phyloP scores from a whole-genome alignment of 2,329 filamentous ascomycete genomes.

The Sporothrix brunneoviolacea region DNA sequence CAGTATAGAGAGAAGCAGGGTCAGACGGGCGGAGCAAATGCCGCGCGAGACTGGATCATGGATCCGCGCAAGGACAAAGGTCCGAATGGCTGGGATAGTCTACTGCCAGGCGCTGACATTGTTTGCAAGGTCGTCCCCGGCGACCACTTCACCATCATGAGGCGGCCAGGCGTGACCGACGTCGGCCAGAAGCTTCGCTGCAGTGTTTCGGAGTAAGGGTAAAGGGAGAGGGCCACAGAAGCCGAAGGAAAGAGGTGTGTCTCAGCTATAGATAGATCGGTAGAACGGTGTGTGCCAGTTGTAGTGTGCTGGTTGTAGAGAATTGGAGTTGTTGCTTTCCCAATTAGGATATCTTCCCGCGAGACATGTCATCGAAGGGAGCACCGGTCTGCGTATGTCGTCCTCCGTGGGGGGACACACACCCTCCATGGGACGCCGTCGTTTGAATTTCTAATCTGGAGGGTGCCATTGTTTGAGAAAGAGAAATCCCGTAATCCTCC shows the following conservation, averaged over 20 bases:
- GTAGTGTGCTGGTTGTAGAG: too few relatives aligned
- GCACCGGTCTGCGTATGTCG: too few relatives aligned
- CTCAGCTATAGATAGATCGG: not conserved
- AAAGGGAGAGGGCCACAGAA: too few relatives aligned
- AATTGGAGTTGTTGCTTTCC: too few relatives aligned
- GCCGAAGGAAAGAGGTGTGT: not conserved
- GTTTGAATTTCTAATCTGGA: too few relatives aligned
- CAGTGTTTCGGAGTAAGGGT: conserved; percentile 1
- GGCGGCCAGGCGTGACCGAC: not conserved
- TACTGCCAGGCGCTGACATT: not conserved
- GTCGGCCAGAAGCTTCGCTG: not conserved
- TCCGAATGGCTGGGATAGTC: not conserved
- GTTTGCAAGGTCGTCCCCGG: conserved; percentile 2
- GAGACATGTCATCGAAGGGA: too few relatives aligned
- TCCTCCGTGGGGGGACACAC: too few relatives aligned
- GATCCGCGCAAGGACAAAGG: conserved; percentile 7
- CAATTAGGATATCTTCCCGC: too few relatives aligned
- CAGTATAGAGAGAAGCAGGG: not conserved
- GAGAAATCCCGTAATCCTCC: too few relatives aligned
- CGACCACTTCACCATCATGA: conserved; percentile 6
- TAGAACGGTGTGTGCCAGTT: too few relatives aligned
- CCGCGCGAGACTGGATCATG: conserved; percentile 5
- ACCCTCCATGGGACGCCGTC: too few relatives aligned
- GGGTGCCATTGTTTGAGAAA: too few relatives aligned
- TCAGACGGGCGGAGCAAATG: not conserved